phyloP scores from a whole-genome alignment of 1,139 yeast genomes.

The Meyerozyma carpophila region DNA sequence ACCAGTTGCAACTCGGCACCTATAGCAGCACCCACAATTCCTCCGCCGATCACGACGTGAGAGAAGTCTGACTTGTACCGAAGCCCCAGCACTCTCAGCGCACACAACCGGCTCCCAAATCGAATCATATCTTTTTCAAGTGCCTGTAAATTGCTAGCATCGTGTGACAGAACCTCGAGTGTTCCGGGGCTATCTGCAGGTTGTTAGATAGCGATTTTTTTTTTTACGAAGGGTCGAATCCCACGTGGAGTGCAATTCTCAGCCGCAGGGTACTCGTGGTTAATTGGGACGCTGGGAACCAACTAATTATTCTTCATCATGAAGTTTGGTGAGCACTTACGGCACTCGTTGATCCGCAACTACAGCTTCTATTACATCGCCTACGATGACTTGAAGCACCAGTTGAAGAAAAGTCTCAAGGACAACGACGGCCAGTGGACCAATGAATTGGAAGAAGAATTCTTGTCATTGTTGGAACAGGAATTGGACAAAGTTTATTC shows the following conservation, averaged over 20 bases:
- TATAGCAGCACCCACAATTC: conserved; percentile 79
- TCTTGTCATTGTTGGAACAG: conserved; percentile 64
- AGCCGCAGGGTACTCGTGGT: not conserved
- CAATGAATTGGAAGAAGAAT: conserved; percentile 72
- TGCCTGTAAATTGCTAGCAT: not conserved
- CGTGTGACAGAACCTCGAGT: not conserved
- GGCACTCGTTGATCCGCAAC: conserved; percentile 71
- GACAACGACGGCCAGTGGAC: conserved; percentile 60
- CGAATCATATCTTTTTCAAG: too few relatives aligned
- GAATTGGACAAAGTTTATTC: conserved; percentile 90
- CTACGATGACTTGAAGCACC: conserved; percentile 84
- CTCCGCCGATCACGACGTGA: conserved; percentile 83
- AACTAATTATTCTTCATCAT: conserved; percentile 18
- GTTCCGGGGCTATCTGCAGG: not conserved
- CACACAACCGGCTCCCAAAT: not conserved
- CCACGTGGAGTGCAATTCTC: conserved; percentile 1
- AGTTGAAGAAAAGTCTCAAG: conserved; percentile 61
- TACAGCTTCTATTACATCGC: conserved; percentile 86
- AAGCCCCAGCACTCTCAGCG: not conserved
- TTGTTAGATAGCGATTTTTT: not conserved
- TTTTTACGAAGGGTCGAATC: not conserved
- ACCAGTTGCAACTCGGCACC: conserved; percentile 59
- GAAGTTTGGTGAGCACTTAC: conserved; percentile 77
- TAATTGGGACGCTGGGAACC: not conserved
- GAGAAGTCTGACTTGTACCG: conserved; percentile 47